Evolutionary conservation across 2,329 filamentous ascomycete species (phyloP).

Genomic region (Sporothrix variecibatus): DNA sequence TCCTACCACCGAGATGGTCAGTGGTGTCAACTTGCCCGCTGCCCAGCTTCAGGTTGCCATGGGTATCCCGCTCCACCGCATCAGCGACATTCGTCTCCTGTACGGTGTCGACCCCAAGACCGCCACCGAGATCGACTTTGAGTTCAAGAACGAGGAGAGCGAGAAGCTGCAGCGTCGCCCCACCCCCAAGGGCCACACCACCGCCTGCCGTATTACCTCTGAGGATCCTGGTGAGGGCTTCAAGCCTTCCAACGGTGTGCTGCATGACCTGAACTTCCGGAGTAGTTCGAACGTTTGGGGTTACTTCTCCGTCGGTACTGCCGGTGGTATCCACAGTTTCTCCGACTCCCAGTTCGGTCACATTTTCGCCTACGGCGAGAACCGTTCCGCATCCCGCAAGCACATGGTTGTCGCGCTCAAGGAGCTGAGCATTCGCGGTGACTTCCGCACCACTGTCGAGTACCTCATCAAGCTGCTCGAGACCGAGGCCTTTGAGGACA

Average conservation of each 20-base stretch:
- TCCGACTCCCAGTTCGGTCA: constrained; percentile 99
- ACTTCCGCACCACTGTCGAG: constrained; percentile 97
- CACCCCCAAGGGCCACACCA: constrained; percentile 93
- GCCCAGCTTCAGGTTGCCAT: constrained; percentile 98
- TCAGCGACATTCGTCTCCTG: constrained; percentile 91
- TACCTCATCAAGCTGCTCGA: constrained; percentile 98
- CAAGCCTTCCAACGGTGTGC: constrained; percentile 98
- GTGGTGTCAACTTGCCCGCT: constrained; percentile 93
- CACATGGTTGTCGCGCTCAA: constrained; percentile 99
- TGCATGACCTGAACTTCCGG: constrained; percentile 98
- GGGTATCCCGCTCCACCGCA: constrained; percentile 93
- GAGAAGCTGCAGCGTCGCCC: constrained; percentile 83
- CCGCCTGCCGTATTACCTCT: constrained; percentile 97
- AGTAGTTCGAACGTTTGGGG: constrained; percentile 99
- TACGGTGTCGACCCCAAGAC: constrained; percentile 94
- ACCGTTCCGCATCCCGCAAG: constrained; percentile 90
- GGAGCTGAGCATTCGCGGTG: constrained; percentile 98
- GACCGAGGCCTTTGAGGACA: constrained; percentile 96
- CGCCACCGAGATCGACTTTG: constrained; percentile 87
- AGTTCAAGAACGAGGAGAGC: constrained; percentile 86
- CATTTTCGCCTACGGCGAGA: constrained; percentile 99
- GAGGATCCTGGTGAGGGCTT: constrained; percentile 99
- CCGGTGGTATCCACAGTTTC: constrained; percentile 97
- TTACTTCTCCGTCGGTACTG: constrained; percentile 98
- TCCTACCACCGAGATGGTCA: constrained; percentile 99